Base-by-base conservation (phyloP, 2,329 filamentous ascomycete species). In the Alternaria sp. region DNA sequence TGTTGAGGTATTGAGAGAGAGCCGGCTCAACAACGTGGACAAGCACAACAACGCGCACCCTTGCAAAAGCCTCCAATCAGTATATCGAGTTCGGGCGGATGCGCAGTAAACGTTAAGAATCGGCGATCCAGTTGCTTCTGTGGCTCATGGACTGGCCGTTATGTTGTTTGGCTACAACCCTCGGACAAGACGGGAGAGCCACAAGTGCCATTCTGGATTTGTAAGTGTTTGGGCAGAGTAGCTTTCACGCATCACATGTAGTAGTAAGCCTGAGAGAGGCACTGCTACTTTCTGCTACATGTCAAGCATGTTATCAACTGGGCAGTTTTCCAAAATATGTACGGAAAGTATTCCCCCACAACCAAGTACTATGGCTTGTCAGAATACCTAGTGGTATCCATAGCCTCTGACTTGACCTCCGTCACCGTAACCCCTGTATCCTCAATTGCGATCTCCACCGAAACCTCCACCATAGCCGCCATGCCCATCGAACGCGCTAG, bases 391-490 rank as follows among this genome's bases (percentile, higher is more conserved):
- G 10, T 23, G 34, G 23, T 23, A 46, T 33, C 42, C 44, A 46
- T 34, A 21, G 17, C 44, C 44, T 34, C 29, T 21, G 17, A 13
- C 29, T 17, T 24, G 8, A n/a, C 14, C 24, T 26, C 26, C 51
- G 45, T 53, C 39, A 24, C 31, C 36, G 49, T 51, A 41, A 42
- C 29, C 50, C 10, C 28, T 37, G 34, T 42, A 34, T 28, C 49
- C 36, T 21, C 24, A n/a, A 26, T 33, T 28, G 17, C 23, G 23
- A 5, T 23, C 44, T 41, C 36, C 26, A 23, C 36, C 40, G 14
- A 28, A 36, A 7, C 29, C 17, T 33, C 8, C 17, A 46, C 17
- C 28, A 5, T 33, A 33, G 7, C 26, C 41, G n/a, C 37, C 50
- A 52, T 52, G 36, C 14, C 8, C 23, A 45, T 53, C 21, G 3